phyloP scores from a whole-genome alignment of 2,329 filamentous ascomycete species.

The Macrophomina phaseolina region DNA sequence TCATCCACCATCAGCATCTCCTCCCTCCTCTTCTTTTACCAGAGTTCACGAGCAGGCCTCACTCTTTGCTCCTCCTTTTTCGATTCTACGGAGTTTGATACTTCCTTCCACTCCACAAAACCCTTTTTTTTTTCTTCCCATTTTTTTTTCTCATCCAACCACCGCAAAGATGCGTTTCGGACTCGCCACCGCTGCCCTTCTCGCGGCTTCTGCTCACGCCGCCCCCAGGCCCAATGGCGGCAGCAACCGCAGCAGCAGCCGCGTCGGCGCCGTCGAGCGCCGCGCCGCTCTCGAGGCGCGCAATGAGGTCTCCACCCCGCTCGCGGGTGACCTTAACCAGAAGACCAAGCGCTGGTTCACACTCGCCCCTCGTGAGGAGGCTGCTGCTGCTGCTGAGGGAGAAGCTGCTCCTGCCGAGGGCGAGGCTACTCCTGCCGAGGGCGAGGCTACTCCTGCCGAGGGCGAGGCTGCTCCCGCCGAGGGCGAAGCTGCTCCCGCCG shows the following conservation, averaged over 20 bases:
- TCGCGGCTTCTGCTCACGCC: neutral
- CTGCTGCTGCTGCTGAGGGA: neutral
- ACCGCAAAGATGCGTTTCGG: neutral
- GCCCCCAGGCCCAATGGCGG: neutral
- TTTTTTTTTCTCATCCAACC: no score
- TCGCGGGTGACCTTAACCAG: neutral
- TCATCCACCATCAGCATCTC: neutral
- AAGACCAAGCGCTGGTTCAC: neutral
- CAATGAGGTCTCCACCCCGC: neutral
- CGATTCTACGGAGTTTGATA: no score
- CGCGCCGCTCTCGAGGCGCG: neutral
- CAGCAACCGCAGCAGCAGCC: no score
- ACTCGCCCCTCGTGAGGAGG: neutral
- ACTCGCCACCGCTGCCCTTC: neutral
- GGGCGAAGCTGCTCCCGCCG: no score
- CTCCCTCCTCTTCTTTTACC: neutral
- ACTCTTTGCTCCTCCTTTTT: neutral
- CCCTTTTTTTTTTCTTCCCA: no score
- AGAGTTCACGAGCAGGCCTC: neutral
- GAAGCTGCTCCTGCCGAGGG: neutral
- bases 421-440: no score
- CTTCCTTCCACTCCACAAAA: no score
- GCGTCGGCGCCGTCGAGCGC: neutral
- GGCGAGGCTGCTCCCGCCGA: neutral
- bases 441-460: neutral